These are phyloP conservation scores for Zizania latifolia DNA, from an alignment of 176 grass and related monocot species.

Conservation along the genomic window DNA sequence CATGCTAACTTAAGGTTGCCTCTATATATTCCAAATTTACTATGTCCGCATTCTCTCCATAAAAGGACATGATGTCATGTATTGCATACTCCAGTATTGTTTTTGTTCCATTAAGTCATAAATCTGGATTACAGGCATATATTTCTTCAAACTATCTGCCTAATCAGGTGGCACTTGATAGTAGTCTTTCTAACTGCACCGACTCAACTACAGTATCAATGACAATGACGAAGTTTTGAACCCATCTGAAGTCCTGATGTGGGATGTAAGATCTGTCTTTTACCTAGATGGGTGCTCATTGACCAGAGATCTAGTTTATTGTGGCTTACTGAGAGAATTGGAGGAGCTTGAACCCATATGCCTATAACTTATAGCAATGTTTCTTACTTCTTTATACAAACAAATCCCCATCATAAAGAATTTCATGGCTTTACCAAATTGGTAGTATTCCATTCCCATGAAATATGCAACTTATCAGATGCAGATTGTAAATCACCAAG, in stretches of 20 bases:
- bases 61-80: neutral
- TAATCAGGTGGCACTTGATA: neutral
- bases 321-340: neutral
- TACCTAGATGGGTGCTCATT: neutral
- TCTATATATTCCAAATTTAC: neutral
- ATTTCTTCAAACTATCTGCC: neutral
- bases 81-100: neutral
- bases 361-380: conserved; percentile 2
- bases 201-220: neutral
- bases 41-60: neutral
- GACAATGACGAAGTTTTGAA: neutral
- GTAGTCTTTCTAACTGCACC: neutral
- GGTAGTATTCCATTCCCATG: neutral
- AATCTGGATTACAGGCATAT: neutral
- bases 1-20: neutral
- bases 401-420: neutral
- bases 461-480: neutral
- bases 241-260: neutral
- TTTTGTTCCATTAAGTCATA: neutral
- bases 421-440: neutral
- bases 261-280: neutral
- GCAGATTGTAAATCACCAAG: neutral
- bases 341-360: neutral
- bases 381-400: conserved; percentile 6
- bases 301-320: neutral